Evolutionary conservation across 2,329 filamentous ascomycete species (phyloP).

Genomic region (Paecilomyces niveus): DNA sequence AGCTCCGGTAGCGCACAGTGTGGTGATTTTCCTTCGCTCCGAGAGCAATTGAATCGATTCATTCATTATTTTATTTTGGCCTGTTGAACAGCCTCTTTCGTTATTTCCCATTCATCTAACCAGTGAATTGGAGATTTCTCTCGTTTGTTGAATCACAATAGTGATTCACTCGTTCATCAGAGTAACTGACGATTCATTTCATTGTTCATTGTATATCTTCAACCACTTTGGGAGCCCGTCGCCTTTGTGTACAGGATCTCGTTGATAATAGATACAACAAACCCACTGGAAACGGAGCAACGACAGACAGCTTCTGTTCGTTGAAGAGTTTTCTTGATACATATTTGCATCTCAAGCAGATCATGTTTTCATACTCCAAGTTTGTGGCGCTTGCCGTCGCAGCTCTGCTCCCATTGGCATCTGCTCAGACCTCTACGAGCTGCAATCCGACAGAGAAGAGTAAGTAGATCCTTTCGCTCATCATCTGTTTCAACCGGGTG

Average conservation of each 20-base stretch:
- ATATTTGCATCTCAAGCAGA: not conserved
- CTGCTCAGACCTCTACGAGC: conserved; percentile 65
- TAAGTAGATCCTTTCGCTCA: conserved; percentile 2
- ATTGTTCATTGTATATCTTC: not conserved
- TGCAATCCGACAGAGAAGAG: conserved; percentile 58
- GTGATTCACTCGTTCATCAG: not conserved
- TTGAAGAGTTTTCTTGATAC: not conserved
- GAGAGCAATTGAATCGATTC: not conserved
- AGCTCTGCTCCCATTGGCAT: conserved; percentile 21
- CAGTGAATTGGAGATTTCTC: not conserved
- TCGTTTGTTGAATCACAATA: not conserved
- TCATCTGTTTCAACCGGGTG: not conserved
- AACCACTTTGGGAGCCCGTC: not conserved
- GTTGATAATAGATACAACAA: not conserved
- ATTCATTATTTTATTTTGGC: not conserved
- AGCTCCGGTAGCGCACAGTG: not conserved
- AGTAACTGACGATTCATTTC: not conserved
- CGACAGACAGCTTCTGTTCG: not conserved
- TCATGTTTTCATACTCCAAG: conserved; percentile 26
- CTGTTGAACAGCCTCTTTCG: not conserved
- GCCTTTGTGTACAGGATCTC: not conserved
- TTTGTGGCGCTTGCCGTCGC: conserved; percentile 21
- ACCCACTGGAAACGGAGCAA: not conserved
- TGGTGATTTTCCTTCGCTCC: not conserved
- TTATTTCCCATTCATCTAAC: not conserved